These are phyloP conservation scores for Candida tunisiensis DNA, from an alignment of 1,139 yeast species.

Conservation along the genomic window DNA sequence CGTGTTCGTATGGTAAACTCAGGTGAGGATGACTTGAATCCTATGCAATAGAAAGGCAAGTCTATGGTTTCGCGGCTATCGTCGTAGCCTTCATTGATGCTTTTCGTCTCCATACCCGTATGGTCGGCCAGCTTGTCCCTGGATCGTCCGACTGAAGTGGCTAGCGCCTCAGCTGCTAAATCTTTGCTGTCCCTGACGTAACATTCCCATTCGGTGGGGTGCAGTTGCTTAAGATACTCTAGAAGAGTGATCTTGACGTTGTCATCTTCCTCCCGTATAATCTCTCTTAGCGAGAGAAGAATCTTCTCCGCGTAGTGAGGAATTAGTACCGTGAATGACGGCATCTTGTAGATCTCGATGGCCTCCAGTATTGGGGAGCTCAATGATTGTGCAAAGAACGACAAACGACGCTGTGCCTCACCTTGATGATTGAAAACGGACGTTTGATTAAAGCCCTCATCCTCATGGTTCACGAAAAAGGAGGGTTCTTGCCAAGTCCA, in stretches of 20 bases:
- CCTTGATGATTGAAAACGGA: conserved; percentile 16
- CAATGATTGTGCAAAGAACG: conserved; percentile 78
- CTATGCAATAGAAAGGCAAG: conserved; percentile 53
- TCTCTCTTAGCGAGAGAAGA: conserved; percentile 2
- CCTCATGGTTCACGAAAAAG: conserved; percentile 13
- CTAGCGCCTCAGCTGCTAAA: not conserved
- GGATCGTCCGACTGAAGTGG: not conserved
- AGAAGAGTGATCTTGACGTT: conserved; percentile 48
- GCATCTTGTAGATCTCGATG: conserved; percentile 55
- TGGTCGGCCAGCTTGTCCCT: not conserved
- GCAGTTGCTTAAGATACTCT: conserved; percentile 56
- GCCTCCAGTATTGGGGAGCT: conserved; percentile 69
- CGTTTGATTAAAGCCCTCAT: conserved; percentile 4
- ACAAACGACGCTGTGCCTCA: conserved; percentile 68
- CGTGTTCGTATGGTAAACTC: conserved; percentile 51
- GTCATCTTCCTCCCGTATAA: conserved; percentile 10
- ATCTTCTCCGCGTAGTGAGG: conserved; percentile 79
- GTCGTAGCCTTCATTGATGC: not conserved
- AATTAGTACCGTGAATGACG: conserved; percentile 65
- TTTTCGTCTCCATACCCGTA: not conserved
- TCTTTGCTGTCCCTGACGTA: conserved; percentile 39
- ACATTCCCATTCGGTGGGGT: conserved; percentile 59
- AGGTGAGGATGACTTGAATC: conserved; percentile 48
- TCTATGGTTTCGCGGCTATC: conserved; percentile 16
- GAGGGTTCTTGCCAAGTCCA: too few species aligned